These are phyloP conservation scores for Xylariaceae sp. DNA, from an alignment of 2,329 filamentous ascomycete genomes.

Conservation along the genomic window DNA sequence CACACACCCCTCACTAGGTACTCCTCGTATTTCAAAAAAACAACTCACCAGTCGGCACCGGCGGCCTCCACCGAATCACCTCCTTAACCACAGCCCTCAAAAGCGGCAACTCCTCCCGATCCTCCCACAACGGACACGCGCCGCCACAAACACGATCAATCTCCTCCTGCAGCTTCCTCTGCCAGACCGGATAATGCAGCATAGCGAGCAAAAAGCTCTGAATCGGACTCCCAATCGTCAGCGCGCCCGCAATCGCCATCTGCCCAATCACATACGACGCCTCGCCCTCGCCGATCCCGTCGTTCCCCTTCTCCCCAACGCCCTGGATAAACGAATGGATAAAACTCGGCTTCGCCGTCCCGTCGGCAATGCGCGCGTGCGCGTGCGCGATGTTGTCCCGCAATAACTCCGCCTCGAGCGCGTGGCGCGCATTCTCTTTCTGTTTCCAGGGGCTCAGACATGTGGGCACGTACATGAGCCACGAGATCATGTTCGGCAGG, in stretches of 20 bases:
- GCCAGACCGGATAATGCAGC: constrained; percentile 38
- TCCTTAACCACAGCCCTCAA: constrained; percentile 48
- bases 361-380: constrained; percentile 30
- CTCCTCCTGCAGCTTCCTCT: constrained; percentile 42
- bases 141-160: constrained; percentile 41
- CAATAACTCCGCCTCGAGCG: constrained; percentile 37
- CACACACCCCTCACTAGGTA: too few relatives aligned
- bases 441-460: constrained; percentile 42
- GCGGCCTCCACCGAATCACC: constrained; percentile 48
- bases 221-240: constrained; percentile 42
- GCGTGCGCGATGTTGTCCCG: constrained; percentile 36
- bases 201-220: constrained; percentile 40
- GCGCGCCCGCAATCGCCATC: constrained; percentile 44
- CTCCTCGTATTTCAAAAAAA: neutral
- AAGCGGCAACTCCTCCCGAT: constrained; percentile 42
- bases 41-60: constrained; percentile 45
- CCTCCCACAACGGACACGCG: constrained; percentile 42
- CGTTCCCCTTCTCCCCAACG: constrained; percentile 19
- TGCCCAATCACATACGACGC: constrained; percentile 42
- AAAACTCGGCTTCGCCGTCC: constrained; percentile 37
- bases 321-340: constrained; percentile 38
- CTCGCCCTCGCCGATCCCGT: constrained; percentile 34
- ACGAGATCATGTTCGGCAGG: constrained; percentile 38
- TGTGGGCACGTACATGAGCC: constrained; percentile 37
- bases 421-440: constrained; percentile 38